A percentile compares a stretch with the other conserved stretches of the same genome.
phyloP scores from a whole-genome alignment of 768 basidiomycete genomes.

The Xerocomus brunneocitrinus region DNA sequence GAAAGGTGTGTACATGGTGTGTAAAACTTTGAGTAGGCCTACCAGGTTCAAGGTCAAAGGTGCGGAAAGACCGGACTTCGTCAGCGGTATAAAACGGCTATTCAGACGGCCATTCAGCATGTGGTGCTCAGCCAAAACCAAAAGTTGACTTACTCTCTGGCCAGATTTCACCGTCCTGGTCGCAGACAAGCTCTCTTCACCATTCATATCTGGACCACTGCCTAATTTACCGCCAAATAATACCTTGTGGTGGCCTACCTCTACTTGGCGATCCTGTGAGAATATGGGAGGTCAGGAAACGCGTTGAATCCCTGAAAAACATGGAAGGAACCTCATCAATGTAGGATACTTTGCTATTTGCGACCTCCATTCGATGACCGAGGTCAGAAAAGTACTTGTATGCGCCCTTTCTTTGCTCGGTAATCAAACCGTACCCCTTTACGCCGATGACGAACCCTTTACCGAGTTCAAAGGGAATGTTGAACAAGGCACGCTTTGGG shows the following conservation, averaged over 20 bases:
- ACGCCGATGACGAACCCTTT: slow-evolving; percentile 71
- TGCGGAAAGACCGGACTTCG: slow-evolving; percentile 77
- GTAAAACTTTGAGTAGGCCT: slow-evolving; percentile 9
- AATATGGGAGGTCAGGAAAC: slow-evolving; percentile 5
- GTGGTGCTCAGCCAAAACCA: background rate
- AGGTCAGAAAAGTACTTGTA: slow-evolving; percentile 83
- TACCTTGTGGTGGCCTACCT: slow-evolving; percentile 24
- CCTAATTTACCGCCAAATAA: slow-evolving; percentile 36
- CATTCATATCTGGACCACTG: slow-evolving; percentile 25
- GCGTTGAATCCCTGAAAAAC: background rate
- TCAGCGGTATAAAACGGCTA: slow-evolving; percentile 85
- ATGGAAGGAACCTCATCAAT: slow-evolving; percentile 55
- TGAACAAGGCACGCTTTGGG: slow-evolving; percentile 80
- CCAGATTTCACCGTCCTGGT: slow-evolving; percentile 46
- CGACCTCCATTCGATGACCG: slow-evolving; percentile 75
- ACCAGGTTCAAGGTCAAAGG: slow-evolving; percentile 76
- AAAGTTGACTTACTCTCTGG: slow-evolving; percentile 39
- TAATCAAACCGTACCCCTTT: slow-evolving; percentile 88
- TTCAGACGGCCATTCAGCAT: slow-evolving; percentile 5
- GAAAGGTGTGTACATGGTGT: background rate
- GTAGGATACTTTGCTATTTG: slow-evolving; percentile 62
- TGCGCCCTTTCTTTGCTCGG: slow-evolving; percentile 78
- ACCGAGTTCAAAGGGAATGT: slow-evolving; percentile 74
- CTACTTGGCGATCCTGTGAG: slow-evolving; percentile 26
- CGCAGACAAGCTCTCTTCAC: slow-evolving; percentile 34